phyloP scores from a whole-genome alignment of 2,329 filamentous ascomycete species.

The Colletotrichum lentis region DNA sequence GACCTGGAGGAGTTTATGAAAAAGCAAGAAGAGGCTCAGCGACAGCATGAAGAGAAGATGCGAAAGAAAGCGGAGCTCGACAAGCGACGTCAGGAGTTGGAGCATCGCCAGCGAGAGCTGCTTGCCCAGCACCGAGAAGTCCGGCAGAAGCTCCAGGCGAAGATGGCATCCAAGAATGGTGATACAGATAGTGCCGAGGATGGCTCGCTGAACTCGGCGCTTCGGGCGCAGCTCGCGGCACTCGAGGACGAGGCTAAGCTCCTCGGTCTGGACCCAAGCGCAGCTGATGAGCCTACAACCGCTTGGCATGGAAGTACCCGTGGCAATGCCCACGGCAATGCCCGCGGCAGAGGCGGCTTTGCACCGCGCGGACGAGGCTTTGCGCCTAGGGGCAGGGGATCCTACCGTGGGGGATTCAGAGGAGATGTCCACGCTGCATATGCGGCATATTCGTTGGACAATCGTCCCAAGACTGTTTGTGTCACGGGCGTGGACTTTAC shows the following conservation, averaged over 20 bases:
- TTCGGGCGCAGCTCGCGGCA: conserved; percentile 77
- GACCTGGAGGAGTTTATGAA: conserved; percentile 74
- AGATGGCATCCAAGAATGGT: conserved; percentile 61
- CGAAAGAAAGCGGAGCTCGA: conserved; percentile 70
- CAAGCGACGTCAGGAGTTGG: conserved; percentile 68
- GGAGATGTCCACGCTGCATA: conserved; percentile 64
- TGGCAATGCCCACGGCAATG: conserved; percentile 54
- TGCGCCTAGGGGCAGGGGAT: conserved; percentile 51
- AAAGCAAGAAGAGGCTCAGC: conserved; percentile 77
- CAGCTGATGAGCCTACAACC: conserved; percentile 54
- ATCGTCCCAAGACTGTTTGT: conserved; percentile 74
- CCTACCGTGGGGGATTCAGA: conserved; percentile 50
- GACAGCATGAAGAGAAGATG: conserved; percentile 70
- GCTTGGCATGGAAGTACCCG: conserved; percentile 39
- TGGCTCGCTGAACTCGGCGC: conserved; percentile 58
- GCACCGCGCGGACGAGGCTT: conserved; percentile 46
- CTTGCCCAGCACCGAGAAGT: conserved; percentile 71
- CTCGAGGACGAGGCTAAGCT: conserved; percentile 76
- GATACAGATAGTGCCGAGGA: conserved; percentile 40
- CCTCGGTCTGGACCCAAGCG: conserved; percentile 71
- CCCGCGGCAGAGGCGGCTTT: conserved; percentile 54
- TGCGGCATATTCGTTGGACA: conserved; percentile 75
- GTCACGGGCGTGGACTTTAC: conserved; percentile 72
- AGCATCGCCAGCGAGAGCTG: conserved; percentile 69
- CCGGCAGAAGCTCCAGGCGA: conserved; percentile 67